These are phyloP conservation scores for Sapria himalayana DNA, from an alignment of 345 rosid genomes.

Conservation along the genomic window DNA sequence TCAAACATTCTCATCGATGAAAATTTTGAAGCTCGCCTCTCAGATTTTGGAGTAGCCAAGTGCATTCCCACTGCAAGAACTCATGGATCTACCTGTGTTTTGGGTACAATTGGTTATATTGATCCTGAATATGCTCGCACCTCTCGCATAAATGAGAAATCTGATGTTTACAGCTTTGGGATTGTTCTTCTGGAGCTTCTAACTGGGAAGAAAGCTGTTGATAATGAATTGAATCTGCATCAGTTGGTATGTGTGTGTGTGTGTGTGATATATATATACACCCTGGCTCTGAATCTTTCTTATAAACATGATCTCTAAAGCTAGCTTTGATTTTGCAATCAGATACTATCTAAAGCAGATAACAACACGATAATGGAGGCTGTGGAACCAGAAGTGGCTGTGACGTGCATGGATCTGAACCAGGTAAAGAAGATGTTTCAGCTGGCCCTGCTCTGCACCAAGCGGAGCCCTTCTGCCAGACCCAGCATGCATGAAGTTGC, in stretches of 20 bases:
- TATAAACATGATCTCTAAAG: no score
- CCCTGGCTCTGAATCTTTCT: no score
- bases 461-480: constrained; percentile 45
- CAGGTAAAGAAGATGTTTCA: constrained; percentile 53
- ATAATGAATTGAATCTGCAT: constrained; percentile 71
- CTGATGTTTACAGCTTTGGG: constrained; percentile 93
- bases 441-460: constrained; percentile 65
- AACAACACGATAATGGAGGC: constrained; percentile 80
- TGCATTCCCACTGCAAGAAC: constrained; percentile 49
- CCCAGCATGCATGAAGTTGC: constrained; percentile 90
- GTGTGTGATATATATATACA: no score
- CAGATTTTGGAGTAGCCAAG: constrained; percentile 90
- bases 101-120: constrained; percentile 90
- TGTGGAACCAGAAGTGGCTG: constrained; percentile 69
- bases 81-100: constrained; percentile 63
- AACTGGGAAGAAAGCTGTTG: constrained; percentile 92
- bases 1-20: constrained; percentile 79
- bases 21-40: constrained; percentile 65
- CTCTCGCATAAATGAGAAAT: constrained; percentile 61
- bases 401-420: constrained; percentile 48
- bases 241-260: constrained; percentile 41
- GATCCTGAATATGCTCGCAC: constrained; percentile 96
- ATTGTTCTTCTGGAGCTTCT: constrained; percentile 84
- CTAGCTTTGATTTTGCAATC: constrained; percentile 3
- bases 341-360: constrained; percentile 65